Conservation (phyloP, 768 basidiomycete species). For the Serendipita sp. region DNA sequence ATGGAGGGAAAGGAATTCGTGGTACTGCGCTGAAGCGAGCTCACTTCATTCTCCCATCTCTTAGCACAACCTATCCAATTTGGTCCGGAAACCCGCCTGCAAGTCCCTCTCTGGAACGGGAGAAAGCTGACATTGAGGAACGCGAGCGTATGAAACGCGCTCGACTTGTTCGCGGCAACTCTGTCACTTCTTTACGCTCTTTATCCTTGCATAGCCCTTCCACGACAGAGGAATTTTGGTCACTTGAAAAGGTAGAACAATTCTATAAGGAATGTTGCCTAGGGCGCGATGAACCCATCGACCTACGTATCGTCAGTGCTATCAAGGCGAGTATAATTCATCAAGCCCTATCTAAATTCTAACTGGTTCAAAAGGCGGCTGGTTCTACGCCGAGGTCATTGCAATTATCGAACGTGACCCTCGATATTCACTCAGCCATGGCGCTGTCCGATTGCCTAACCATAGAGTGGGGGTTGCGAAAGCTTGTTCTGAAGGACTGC, state of each 20-base stretch:
- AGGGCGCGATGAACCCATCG: constrained; percentile 44
- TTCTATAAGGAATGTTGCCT: constrained; percentile 78
- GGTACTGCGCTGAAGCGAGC: constrained; percentile 63
- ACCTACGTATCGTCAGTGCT: neutral
- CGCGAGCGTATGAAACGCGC: constrained; percentile 51
- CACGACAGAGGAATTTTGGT: constrained; percentile 62
- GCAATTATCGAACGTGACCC: constrained; percentile 64
- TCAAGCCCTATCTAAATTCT: neutral
- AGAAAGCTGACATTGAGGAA: constrained; percentile 66
- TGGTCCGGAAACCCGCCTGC: constrained; percentile 70
- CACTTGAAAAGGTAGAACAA: constrained; percentile 60
- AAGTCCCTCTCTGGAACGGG: constrained; percentile 59
- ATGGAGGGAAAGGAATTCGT: constrained; percentile 15
- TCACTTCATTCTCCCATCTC: constrained; percentile 76
- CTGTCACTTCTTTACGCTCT: constrained; percentile 14
- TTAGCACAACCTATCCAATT: constrained; percentile 83
- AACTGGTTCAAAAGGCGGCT: constrained; percentile 31
- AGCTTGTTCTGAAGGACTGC: constrained; percentile 72
- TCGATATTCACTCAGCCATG: constrained; percentile 52
- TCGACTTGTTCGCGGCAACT: constrained; percentile 45
- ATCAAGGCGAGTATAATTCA: neutral
- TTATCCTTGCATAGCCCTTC: constrained; percentile 8
- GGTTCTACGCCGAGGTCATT: constrained; percentile 47
- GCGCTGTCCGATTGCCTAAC: constrained; percentile 82
- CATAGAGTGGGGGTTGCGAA: constrained; percentile 84